These are phyloP conservation scores for Selaginella moellendorffii DNA, from an alignment of 75 land plant species.

Conservation along the genomic window DNA sequence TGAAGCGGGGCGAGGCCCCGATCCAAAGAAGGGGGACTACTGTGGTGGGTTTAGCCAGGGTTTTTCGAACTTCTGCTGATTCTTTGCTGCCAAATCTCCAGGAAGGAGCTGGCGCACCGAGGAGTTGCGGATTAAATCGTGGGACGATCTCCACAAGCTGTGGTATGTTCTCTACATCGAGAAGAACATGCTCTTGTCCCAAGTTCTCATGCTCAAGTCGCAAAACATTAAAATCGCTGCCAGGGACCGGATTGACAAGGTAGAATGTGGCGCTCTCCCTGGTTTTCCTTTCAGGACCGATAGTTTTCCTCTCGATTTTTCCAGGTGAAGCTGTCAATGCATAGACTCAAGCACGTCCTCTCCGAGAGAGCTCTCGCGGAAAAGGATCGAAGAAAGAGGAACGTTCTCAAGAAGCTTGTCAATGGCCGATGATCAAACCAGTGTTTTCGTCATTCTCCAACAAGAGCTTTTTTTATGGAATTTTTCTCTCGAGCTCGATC, in stretches of 20 bases:
- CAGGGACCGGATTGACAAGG: constrained; percentile 80
- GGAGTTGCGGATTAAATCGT: constrained; percentile 75
- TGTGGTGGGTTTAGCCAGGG: neutral
- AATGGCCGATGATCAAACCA: constrained; percentile 41
- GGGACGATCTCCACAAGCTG: constrained; percentile 92
- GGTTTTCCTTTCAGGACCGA: constrained; percentile 2
- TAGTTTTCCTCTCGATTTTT: too few relatives aligned
- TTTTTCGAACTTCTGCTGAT: neutral
- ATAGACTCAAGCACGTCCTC: constrained; percentile 83
- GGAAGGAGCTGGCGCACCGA: constrained; percentile 88
- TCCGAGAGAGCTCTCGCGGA: constrained; percentile 79
- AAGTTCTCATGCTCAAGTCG: constrained; percentile 60
- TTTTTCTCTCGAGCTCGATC: too few relatives aligned
- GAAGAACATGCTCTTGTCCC: constrained; percentile 91
- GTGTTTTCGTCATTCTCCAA: too few relatives aligned
- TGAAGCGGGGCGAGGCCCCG: neutral
- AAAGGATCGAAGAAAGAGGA: constrained; percentile 49
- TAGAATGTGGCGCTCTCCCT: constrained; percentile 10
- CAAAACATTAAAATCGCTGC: constrained; percentile 60
- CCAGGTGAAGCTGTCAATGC: constrained; percentile 84
- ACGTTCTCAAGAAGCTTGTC: constrained; percentile 61
- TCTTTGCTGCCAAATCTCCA: constrained; percentile 9
- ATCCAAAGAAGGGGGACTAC: neutral
- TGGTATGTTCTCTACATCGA: constrained; percentile 88
- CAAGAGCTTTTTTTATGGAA: too few relatives aligned